Evolutionary conservation across 345 rosid species (phyloP).

Genomic region (Brassica cretica): DNA sequence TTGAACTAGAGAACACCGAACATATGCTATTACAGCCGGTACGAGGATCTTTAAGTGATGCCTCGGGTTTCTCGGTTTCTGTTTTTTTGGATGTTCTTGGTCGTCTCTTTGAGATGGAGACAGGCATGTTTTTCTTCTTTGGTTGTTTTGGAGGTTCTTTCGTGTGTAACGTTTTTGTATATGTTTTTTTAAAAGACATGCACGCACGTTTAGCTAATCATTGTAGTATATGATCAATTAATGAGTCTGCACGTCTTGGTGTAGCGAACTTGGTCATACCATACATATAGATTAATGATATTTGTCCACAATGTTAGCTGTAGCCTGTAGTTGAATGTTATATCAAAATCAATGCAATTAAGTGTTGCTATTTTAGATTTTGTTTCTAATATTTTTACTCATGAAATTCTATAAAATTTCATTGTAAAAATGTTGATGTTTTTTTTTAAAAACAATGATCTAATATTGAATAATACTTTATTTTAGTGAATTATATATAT

Average conservation of each 20-base stretch:
- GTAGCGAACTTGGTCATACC: neutral
- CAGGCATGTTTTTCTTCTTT: constrained; percentile 49
- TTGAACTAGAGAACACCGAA: constrained; percentile 35
- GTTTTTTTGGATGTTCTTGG: constrained; percentile 39
- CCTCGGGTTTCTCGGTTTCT: constrained; percentile 30
- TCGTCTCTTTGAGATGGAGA: constrained; percentile 54
- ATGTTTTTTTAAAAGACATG: constrained; percentile 10
- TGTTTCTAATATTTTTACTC: neutral
- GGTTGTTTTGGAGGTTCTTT: neutral
- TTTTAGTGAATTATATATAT: too few relatives aligned
- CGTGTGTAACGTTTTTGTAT: constrained; percentile 44
- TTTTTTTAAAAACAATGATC: too few relatives aligned
- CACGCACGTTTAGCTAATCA: constrained; percentile 32
- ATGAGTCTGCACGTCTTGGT: constrained; percentile 34
- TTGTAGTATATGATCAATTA: constrained; percentile 1
- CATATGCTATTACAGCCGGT: constrained; percentile 25
- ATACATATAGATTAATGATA: neutral
- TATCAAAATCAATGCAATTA: neutral
- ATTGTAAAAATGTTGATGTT: too few relatives aligned
- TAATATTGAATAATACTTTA: too few relatives aligned
- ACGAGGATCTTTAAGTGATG: constrained; percentile 17
- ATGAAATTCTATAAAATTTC: neutral
- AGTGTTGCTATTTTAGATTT: neutral
- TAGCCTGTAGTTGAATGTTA: constrained; percentile 1
- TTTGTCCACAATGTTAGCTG: neutral